A percentile compares a stretch with the other conserved stretches of the same genome.
Evolutionary conservation across 257 asterid genomes (phyloP).

Genomic region (Solanum peruvianum): DNA sequence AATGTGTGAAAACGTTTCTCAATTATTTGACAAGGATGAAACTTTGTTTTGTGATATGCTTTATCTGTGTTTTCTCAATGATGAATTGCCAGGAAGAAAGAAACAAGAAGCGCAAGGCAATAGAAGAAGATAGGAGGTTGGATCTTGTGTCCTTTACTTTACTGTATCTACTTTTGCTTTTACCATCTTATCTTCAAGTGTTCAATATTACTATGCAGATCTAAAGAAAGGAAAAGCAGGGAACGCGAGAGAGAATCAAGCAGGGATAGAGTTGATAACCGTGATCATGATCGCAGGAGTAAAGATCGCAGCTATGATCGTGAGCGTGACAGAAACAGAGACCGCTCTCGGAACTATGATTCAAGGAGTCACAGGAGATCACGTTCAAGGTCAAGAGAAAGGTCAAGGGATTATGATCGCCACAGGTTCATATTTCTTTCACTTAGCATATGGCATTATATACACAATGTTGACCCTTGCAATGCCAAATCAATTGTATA

Average conservation of each 20-base stretch:
- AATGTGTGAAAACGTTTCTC: background rate
- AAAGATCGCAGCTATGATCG: constrained; percentile 47
- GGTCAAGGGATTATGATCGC: constrained; percentile 84
- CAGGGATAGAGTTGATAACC: constrained; percentile 52
- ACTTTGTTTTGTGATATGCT: background rate
- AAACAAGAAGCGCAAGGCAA: constrained; percentile 62
- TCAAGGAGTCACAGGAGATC: constrained; percentile 76
- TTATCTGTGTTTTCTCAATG: constrained; percentile 10
- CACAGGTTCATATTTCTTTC: constrained; percentile 38
- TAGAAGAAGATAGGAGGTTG: constrained; percentile 77
- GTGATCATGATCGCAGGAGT: constrained; percentile 57
- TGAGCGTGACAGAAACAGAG: constrained; percentile 64
- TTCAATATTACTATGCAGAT: constrained; percentile 26
- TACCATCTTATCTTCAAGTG: background rate
- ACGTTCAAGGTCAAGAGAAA: constrained; percentile 79
- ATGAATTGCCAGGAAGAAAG: constrained; percentile 63
- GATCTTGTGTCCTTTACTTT: background rate
- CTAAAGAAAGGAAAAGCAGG: constrained; percentile 54
- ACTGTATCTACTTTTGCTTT: background rate
- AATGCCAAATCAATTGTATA: background rate
- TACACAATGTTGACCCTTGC: background rate
- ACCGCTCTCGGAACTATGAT: constrained; percentile 56
- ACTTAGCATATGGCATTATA: background rate
- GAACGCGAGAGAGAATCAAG: constrained; percentile 68
- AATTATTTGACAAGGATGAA: background rate